phyloP scores from a whole-genome alignment of 139 green algal species.

The Penium margaritaceum region DNA sequence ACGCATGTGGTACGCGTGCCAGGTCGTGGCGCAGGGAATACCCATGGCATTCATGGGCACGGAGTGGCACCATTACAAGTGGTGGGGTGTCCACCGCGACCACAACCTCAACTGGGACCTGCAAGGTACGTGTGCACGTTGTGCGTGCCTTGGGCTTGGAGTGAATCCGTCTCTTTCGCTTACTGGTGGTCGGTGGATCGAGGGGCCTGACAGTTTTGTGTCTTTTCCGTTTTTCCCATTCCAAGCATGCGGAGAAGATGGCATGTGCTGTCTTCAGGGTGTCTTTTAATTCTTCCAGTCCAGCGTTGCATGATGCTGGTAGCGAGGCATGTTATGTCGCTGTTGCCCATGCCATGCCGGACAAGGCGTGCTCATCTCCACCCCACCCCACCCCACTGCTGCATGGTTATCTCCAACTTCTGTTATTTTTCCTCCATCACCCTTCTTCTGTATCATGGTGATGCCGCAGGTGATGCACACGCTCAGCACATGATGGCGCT shows the following conservation, averaged over 20 bases:
- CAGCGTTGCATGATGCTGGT: too few species aligned
- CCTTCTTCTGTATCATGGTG: neutral
- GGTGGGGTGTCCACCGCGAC: constrained; percentile 56
- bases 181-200: too few species aligned
- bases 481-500: constrained; percentile 21
- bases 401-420: too few species aligned
- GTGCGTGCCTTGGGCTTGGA: neutral
- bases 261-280: neutral
- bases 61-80: constrained; percentile 54
- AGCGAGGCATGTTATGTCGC: too few species aligned
- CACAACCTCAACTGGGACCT: constrained; percentile 45
- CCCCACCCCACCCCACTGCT: neutral
- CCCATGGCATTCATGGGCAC: constrained; percentile 65
- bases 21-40: constrained; percentile 50
- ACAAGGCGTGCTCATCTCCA: too few species aligned
- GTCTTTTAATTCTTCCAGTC: neutral
- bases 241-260: too few species aligned
- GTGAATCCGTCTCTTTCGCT: too few species aligned
- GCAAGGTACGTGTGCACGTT: neutral
- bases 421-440: too few species aligned
- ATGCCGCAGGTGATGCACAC: constrained; percentile 18
- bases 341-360: too few species aligned
- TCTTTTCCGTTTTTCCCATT: neutral
- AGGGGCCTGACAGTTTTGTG: neutral
- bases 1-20: constrained; percentile 58